phyloP scores from a whole-genome alignment of 192 early-diverging fungal genomes.

The Backusella tarrabulga region DNA sequence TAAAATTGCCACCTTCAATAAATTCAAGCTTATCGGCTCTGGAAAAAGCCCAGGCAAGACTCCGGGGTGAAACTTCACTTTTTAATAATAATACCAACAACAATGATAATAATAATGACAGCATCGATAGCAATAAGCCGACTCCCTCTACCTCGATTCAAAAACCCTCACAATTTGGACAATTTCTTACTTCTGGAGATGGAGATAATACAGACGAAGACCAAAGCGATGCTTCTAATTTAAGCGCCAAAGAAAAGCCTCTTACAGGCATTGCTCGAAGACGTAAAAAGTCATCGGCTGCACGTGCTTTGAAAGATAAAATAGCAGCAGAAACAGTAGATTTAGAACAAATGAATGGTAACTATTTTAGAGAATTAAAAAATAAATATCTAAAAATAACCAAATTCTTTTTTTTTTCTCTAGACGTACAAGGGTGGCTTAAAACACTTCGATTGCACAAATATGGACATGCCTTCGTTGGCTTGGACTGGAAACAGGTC shows the following conservation, averaged over 20 bases:
- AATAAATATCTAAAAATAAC: neutral
- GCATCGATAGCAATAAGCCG: neutral
- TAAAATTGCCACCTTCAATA: neutral
- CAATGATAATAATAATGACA: neutral
- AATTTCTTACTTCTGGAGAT: neutral
- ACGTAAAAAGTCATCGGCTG: constrained; percentile 33
- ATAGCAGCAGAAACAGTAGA: constrained; percentile 36
- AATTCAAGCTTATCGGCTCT: constrained; percentile 15
- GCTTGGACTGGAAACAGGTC: constrained; percentile 31
- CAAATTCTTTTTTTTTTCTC: neutral
- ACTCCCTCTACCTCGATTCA: neutral
- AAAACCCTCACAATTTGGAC: neutral
- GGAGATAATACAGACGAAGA: constrained; percentile 7
- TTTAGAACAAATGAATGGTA: constrained; percentile 37
- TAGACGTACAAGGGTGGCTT: constrained; percentile 37
- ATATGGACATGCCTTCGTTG: constrained; percentile 35
- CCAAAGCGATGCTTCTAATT: constrained; percentile 13
- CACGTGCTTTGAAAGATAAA: constrained; percentile 35
- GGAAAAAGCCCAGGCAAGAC: constrained; percentile 23
- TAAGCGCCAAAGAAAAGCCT: neutral
- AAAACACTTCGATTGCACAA: constrained; percentile 36
- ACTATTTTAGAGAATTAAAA: neutral
- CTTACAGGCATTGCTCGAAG: constrained; percentile 30
- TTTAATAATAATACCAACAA: neutral
- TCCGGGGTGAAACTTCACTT: constrained; percentile 7